Evolutionary conservation across 176 grass and related monocot genomes (phyloP).

Genomic region (Pharus latifolius): DNA sequence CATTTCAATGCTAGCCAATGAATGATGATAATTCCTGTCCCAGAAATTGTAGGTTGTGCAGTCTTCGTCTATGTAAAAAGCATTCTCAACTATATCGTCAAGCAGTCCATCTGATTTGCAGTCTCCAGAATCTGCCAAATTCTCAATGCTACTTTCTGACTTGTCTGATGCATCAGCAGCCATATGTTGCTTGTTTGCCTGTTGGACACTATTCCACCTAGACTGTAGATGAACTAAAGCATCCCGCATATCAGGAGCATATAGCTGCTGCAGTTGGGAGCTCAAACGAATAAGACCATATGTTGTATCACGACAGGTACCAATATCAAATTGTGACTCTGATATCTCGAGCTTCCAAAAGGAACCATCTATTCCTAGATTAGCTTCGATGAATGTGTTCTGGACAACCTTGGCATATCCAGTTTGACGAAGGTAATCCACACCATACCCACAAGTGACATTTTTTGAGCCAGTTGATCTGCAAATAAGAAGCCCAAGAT

Average conservation of each 20-base stretch:
- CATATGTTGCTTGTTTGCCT: slow-evolving; percentile 35
- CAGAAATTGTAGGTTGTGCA: slow-evolving; percentile 2
- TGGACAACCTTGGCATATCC: slow-evolving; percentile 69
- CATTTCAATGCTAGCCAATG: slow-evolving; percentile 31
- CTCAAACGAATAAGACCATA: slow-evolving; percentile 56
- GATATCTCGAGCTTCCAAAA: slow-evolving; percentile 86
- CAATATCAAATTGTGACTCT: slow-evolving; percentile 71
- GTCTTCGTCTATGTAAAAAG: slow-evolving; percentile 37
- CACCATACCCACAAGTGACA: slow-evolving; percentile 35
- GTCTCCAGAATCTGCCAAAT: slow-evolving; percentile 25
- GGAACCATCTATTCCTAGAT: slow-evolving; percentile 38
- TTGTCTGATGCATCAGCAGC: slow-evolving; percentile 27
- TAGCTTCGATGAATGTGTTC: slow-evolving; percentile 52
- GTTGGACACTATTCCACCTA: slow-evolving; percentile 89
- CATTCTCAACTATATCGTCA: slow-evolving; percentile 94
- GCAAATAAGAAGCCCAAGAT: slow-evolving; percentile 83
- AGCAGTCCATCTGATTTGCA: slow-evolving; percentile 56
- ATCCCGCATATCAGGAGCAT: slow-evolving; percentile 82
- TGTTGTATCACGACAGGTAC: slow-evolving; percentile 67
- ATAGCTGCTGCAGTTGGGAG: slow-evolving; percentile 80
- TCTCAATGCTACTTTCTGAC: slow-evolving; percentile 32
- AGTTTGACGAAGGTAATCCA: slow-evolving; percentile 50
- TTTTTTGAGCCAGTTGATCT: slow-evolving; percentile 40
- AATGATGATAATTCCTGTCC: slow-evolving; percentile 19
- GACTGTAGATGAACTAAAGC: slow-evolving; percentile 88